Evolutionary conservation across 495 filamentous ascomycete species (phyloP).

Genomic region (Annulohypoxylon moriforme): DNA sequence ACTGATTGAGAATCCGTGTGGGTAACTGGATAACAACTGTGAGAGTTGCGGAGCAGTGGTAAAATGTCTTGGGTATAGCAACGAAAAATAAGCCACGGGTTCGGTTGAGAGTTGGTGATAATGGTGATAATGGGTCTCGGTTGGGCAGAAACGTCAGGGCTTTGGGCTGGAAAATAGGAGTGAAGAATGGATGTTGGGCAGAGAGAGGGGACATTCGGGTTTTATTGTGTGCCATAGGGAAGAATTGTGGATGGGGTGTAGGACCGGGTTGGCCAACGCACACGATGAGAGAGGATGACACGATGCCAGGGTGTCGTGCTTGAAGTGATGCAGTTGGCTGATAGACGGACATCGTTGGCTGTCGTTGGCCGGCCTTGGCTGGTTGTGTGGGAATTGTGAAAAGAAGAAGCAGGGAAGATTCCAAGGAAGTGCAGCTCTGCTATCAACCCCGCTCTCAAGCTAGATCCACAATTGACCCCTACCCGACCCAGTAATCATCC

Average conservation of each 20-base stretch:
- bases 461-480: slow-evolving; percentile 10
- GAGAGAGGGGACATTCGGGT: slow-evolving; percentile 60
- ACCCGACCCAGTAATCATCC: neutral
- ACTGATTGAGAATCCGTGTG: slow-evolving; percentile 42
- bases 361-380: slow-evolving; percentile 20
- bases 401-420: slow-evolving; percentile 25
- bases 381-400: slow-evolving; percentile 21
- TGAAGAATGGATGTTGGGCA: slow-evolving; percentile 59
- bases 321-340: slow-evolving; percentile 37
- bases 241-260: slow-evolving; percentile 27
- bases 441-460: slow-evolving; percentile 33
- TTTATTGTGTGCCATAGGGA: slow-evolving; percentile 57
- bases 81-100: slow-evolving; percentile 44
- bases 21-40: slow-evolving; percentile 8
- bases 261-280: slow-evolving; percentile 36
- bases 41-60: slow-evolving; percentile 21
- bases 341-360: neutral
- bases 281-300: slow-evolving; percentile 35
- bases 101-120: slow-evolving; percentile 31
- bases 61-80: slow-evolving; percentile 47
- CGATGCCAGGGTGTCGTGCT: slow-evolving; percentile 44
- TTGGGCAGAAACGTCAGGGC: slow-evolving; percentile 60
- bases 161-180: slow-evolving; percentile 61
- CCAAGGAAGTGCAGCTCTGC: slow-evolving; percentile 23
- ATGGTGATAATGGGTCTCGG: slow-evolving; percentile 44